Evolutionary conservation across 495 filamentous ascomycete species (phyloP).

Genomic region (Cercophora samala): DNA sequence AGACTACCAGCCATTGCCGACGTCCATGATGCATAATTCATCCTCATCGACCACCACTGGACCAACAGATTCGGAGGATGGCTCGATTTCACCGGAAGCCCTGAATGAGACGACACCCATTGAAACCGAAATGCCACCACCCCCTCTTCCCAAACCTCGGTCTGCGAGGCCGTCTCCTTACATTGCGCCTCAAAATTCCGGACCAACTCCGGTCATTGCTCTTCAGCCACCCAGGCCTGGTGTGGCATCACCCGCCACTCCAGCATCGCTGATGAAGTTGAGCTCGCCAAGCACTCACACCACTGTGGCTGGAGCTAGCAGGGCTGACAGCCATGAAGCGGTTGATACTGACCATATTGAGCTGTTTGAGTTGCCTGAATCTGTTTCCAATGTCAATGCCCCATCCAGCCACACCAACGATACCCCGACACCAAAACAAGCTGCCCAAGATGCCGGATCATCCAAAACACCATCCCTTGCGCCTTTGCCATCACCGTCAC

Average conservation of each 20-base stretch:
- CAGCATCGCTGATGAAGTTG: constrained; percentile 77
- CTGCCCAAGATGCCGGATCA: constrained; percentile 31
- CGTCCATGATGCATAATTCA: constrained; percentile 30
- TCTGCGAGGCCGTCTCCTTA: constrained; percentile 50
- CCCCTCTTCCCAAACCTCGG: constrained; percentile 49
- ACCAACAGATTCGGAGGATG: constrained; percentile 47
- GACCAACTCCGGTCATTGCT: constrained; percentile 16
- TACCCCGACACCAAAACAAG: constrained; percentile 31
- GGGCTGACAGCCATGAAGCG: constrained; percentile 35
- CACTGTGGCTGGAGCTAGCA: constrained; percentile 26
- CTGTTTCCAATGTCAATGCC: constrained; percentile 44
- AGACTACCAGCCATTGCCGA: constrained; percentile 19
- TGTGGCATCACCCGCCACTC: constrained; percentile 63
- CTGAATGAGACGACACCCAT: constrained; percentile 32
- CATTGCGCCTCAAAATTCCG: constrained; percentile 41
- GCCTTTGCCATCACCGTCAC: constrained; percentile 46
- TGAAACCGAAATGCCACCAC: constrained; percentile 52
- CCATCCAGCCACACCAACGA: constrained; percentile 44
- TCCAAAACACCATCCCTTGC: constrained; percentile 39
- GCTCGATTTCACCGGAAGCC: constrained; percentile 54
- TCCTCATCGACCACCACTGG: constrained; percentile 37
- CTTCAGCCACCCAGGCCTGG: constrained; percentile 30
- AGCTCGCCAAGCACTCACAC: constrained; percentile 43
- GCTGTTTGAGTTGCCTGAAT: constrained; percentile 62
- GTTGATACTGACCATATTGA: constrained; percentile 61